phyloP scores from a whole-genome alignment of 129 eudicot genomes.

The Pulicaria dysenterica region DNA sequence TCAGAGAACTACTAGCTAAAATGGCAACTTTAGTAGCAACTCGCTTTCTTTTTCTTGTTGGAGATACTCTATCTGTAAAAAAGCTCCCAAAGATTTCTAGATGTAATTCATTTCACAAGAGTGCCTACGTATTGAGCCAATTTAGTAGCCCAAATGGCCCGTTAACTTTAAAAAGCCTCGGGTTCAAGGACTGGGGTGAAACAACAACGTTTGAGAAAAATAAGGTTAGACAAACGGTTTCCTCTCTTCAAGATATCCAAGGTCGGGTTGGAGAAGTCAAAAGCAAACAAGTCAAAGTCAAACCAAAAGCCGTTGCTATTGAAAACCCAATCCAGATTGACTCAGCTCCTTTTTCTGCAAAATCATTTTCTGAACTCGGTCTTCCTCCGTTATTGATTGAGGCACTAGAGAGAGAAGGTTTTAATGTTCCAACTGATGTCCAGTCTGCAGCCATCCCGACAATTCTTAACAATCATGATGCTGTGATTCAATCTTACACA shows the following conservation, averaged over 20 bases:
- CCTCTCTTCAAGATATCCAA: slow-evolving; percentile 41
- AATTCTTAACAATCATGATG: slow-evolving; percentile 73
- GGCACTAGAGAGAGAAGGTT: slow-evolving; percentile 78
- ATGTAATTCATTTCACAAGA: slow-evolving; percentile 42
- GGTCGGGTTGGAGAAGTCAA: slow-evolving; percentile 34
- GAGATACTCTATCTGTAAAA: slow-evolving; percentile 50
- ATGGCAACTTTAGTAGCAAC: slow-evolving; percentile 69
- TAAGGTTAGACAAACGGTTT: slow-evolving; percentile 39
- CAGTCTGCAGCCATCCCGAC: slow-evolving; percentile 92
- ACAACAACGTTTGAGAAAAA: slow-evolving; percentile 40
- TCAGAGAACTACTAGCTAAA: slow-evolving; percentile 20
- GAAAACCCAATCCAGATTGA: slow-evolving; percentile 50
- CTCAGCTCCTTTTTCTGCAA: slow-evolving; percentile 80
- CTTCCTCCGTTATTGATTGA: slow-evolving; percentile 72
- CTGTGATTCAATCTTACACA: slow-evolving; percentile 89
- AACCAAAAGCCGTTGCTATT: slow-evolving; percentile 36
- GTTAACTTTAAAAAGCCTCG: slow-evolving; percentile 67
- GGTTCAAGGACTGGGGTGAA: slow-evolving; percentile 45
- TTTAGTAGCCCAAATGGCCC: slow-evolving; percentile 45
- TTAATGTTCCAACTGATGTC: slow-evolving; percentile 75
- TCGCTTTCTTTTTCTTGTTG: slow-evolving; percentile 61
- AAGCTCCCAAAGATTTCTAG: slow-evolving; percentile 50
- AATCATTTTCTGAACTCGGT: slow-evolving; percentile 92
- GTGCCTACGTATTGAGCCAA: slow-evolving; percentile 38
- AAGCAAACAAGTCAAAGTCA: slow-evolving; percentile 48